Conservation (phyloP, 371 early-diverging fungal species). For the Actinomortierella ambigua region DNA sequence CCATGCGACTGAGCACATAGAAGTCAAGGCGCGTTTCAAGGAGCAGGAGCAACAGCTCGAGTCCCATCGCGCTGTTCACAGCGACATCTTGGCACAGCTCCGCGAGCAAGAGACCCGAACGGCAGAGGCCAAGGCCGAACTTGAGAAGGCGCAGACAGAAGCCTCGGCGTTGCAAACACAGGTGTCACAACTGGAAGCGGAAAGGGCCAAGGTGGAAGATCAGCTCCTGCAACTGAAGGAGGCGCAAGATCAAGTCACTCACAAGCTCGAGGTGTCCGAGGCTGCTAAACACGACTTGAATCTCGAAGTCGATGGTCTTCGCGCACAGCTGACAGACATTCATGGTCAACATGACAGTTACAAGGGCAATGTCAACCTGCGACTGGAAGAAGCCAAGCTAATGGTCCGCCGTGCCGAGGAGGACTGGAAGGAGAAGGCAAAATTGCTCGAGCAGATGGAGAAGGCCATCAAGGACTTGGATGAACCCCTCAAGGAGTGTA, state of each 20-base stretch:
- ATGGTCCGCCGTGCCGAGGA: constrained; percentile 59
- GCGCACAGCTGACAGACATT: constrained; percentile 28
- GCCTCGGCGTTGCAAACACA: constrained; percentile 20
- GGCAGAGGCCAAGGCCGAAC: constrained; percentile 9
- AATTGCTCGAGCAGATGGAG: constrained; percentile 27
- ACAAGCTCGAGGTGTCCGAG: constrained; percentile 7
- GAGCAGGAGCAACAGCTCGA: constrained; percentile 38
- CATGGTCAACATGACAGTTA: constrained; percentile 39
- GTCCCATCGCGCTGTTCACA: constrained; percentile 36
- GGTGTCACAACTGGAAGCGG: constrained; percentile 21
- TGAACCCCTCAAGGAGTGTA: constrained; percentile 22
- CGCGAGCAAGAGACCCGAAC: constrained; percentile 36
- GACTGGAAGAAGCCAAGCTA: constrained; percentile 52
- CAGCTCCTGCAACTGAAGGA: constrained; percentile 3
- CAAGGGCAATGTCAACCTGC: constrained; percentile 49
- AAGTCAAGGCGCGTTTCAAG: constrained; percentile 17
- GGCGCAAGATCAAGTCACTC: constrained; percentile 4
- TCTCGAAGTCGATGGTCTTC: constrained; percentile 20
- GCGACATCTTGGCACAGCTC: constrained; percentile 32
- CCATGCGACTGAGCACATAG: constrained; percentile 17
- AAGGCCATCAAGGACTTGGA: constrained; percentile 17
- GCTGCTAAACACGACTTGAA: constrained; percentile 20
- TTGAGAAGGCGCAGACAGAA: constrained; percentile 11
- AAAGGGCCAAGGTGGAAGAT: constrained; percentile 46
- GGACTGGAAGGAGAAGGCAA: constrained; percentile 52